Base-by-base conservation (phyloP, 1,284 basidiomycete species). In the Bondarzewia mesenterica region DNA sequence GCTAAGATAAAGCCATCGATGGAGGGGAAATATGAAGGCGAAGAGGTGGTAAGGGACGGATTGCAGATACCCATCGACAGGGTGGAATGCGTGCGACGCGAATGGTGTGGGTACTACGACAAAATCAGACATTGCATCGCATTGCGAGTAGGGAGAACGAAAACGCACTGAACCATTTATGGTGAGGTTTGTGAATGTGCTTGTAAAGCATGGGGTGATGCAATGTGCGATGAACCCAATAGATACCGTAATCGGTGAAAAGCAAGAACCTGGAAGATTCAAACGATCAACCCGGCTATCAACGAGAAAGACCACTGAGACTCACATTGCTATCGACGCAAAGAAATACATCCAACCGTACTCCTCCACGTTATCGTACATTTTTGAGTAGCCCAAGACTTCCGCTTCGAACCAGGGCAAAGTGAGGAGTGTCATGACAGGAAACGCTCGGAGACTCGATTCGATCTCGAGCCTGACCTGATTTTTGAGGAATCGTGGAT, bases 31-130 rank as follows among this genome's bases (percentile, higher is more conserved):
- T 44, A 96, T 39, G 71, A 86, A 93, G 58, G 91, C 78, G 72
- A 95, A 96, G 54, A 95, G 60, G 68, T 99, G 95, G 66, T 99
- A 98, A 2, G 95, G 95, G 5, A 98, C 64, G 8, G 92, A 94
- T 69, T 99, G 96, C 18, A 84, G 65, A 64, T 91, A 99, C 2
- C 95, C 95, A 66, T 99, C 95, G 18, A 98, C 64, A 0, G 93
- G 92, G 70, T 99, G 93, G 83, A 99, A 99, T 0, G 95, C 95
- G 63, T 97, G 88, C 29, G 93, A 94, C 21, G 96, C 91, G 60
- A 90, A 99, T 0, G 95, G 95, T 1, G 95, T 97, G 5, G 95
- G 94, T 50, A 99, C 92, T 93, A 63, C 18, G 52, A 29, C 18
- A 48, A 42, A 38, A 43, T 21, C 27, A 23, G n/a, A 18, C 22